Evolutionary conservation across 805 yeast genomes (phyloP), one percentile per base, ranked within the genome.

Genomic region (Wickerhamiella slavikovae): DNA sequence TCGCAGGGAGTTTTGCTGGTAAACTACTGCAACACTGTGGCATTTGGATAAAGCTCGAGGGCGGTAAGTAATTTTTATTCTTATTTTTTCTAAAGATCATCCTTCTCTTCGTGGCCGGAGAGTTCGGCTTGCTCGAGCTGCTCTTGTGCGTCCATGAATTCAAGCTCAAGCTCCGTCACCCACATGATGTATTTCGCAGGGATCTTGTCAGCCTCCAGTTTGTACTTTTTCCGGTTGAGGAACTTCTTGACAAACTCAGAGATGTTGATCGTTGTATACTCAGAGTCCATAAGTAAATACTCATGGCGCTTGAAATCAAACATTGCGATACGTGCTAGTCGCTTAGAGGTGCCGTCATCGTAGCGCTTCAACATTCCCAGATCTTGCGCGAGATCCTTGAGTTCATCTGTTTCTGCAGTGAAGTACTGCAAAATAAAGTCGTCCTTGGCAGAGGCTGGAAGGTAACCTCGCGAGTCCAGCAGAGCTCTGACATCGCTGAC

Each of bases 11-110:
- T 43, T 17, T 41, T 51, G 14, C 43, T 42, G 20, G 38, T 51
- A 11, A 43, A 42, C 24, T 51, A 51, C 33, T 52, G 57, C 37
- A 37, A 33, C 11, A 48, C 49, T 1, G 48, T 48, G 9, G 56
- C 56, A 8, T 51, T 51, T 32, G 56, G 56, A 5, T 51, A 35
- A 28, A 11, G 14, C 5, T 22, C 10, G 15, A 13, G n/a, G 14
- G 24, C 14, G 6, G 6, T 9, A 9, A 9, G 6, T 9, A 22
- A 22, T 9, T 6, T 18, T 18, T 22, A 22, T 10, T 22, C 12
- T 6, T 38, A 38, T 8, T 35, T 37, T 25, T 37, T 33, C 9
- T 15, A 29, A 7, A 17, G n/a, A 10, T 28, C 39, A 7, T 11
- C 19, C 7, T 22, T 22, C 8, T 22, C 30, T 13, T 29, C 28